Percentiles rank a stretch among this genome's conserved stretches.
Evolutionary conservation across 768 basidiomycete genomes (phyloP).

Genomic region (Mycena polygramma): DNA sequence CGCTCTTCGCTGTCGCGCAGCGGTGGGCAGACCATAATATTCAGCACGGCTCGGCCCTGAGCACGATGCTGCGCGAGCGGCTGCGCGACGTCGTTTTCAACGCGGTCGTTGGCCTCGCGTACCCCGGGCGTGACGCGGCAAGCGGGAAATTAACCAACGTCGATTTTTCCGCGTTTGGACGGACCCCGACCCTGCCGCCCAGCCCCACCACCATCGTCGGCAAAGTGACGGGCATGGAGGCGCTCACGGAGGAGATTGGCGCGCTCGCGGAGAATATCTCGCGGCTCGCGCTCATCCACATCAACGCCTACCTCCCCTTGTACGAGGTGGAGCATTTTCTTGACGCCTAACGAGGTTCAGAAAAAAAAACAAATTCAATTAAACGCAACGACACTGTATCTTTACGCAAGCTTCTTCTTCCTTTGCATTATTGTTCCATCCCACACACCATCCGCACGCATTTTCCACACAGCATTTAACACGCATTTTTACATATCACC

Average conservation of each 20-base stretch:
- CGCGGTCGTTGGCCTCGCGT: slow-evolving; percentile 67
- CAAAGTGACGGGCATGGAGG: slow-evolving; percentile 75
- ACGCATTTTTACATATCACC: slow-evolving; percentile 18
- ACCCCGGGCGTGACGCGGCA: slow-evolving; percentile 58
- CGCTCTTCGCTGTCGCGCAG: slow-evolving; percentile 70
- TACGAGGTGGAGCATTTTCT: slow-evolving; percentile 80
- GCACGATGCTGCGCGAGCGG: slow-evolving; percentile 70
- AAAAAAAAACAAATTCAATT: slow-evolving; percentile 8
- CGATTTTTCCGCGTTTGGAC: slow-evolving; percentile 41
- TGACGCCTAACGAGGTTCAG: slow-evolving; percentile 27
- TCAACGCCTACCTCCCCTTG: slow-evolving; percentile 80
- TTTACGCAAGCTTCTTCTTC: background rate
- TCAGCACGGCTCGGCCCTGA: slow-evolving; percentile 69
- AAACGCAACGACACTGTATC: slow-evolving; percentile 10
- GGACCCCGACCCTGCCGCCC: slow-evolving; percentile 33
- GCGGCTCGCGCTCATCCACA: slow-evolving; percentile 79
- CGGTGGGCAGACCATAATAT: slow-evolving; percentile 82
- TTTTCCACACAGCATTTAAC: background rate
- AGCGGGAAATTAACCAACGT: slow-evolving; percentile 45
- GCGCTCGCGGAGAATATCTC: slow-evolving; percentile 76
- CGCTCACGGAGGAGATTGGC: slow-evolving; percentile 74
- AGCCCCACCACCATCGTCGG: slow-evolving; percentile 40
- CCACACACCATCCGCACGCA: slow-evolving; percentile 5
- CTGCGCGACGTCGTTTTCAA: slow-evolving; percentile 75
- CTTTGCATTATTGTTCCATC: slow-evolving; percentile 15